Evolutionary conservation across 352 stramenopile genomes (phyloP).

Genomic region (Pythium sp.): DNA sequence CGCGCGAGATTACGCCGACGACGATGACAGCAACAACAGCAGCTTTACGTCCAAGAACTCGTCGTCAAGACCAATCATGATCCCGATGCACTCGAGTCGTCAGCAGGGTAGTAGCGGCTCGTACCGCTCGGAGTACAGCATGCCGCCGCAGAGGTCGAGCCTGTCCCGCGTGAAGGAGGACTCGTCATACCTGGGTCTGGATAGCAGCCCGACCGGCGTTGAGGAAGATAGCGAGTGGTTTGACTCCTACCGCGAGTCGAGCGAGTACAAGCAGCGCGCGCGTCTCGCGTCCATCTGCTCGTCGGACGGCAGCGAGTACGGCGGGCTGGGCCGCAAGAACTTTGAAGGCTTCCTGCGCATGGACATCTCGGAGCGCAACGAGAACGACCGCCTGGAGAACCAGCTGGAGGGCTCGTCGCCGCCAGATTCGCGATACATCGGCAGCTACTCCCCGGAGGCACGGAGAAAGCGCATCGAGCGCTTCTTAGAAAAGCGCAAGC

Average conservation of each 20-base stretch:
- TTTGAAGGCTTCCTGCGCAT: slow-evolving; percentile 80
- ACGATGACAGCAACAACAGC: slow-evolving; percentile 37
- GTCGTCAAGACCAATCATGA: slow-evolving; percentile 57
- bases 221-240: slow-evolving; percentile 63
- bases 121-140: slow-evolving; percentile 27
- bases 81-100: slow-evolving; percentile 39
- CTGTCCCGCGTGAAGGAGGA: slow-evolving; percentile 65
- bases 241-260: slow-evolving; percentile 48
- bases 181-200: slow-evolving; percentile 48
- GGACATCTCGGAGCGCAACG: slow-evolving; percentile 70
- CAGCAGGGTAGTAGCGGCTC: slow-evolving; percentile 20
- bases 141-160: slow-evolving; percentile 51
- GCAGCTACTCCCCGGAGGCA: slow-evolving; percentile 86
- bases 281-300: slow-evolving; percentile 73
- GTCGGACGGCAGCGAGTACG: slow-evolving; percentile 75
- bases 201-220: slow-evolving; percentile 69
- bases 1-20: slow-evolving; percentile 31
- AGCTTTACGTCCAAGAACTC: slow-evolving; percentile 19
- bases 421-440: slow-evolving; percentile 68
- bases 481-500: slow-evolving; percentile 92
- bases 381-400: slow-evolving; percentile 31
- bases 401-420: slow-evolving; percentile 27
- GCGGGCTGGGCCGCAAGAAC: slow-evolving; percentile 64
- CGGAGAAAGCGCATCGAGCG: slow-evolving; percentile 82
- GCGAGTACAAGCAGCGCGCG: slow-evolving; percentile 68